Base-by-base conservation (phyloP, 192 early-diverging fungal species). In the Coemansia sp. region DNA sequence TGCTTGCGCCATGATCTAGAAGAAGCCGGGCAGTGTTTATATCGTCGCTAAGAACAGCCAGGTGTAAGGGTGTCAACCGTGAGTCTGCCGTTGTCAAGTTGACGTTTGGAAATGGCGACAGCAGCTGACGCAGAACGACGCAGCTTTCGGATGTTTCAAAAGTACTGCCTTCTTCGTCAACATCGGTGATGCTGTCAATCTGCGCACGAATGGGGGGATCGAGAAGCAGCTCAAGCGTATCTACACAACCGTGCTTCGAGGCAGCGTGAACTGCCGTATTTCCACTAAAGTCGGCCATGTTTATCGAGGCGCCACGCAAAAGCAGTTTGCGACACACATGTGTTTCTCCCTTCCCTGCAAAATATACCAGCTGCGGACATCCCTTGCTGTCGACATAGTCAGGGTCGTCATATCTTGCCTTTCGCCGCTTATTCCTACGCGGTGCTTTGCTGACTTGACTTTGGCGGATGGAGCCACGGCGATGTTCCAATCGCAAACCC, bases 241-340 rank as follows among this genome's bases (percentile, higher is more conserved):
- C 77, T 2, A 45, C 5, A 19, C 74, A 61, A 7, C 64, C 61
- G 20, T 60, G 59, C 48, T 63, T 69, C 13, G 72, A 57, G 2
- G 72, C 71, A 42, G 70, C 72, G 4, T 80, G 77, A 23, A 74
- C n/a, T n/a, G 77, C 61, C n/a, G 72, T 70, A 45, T 64, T 70
- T 3, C 77, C 77, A 38, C 65, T 71, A 31, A 61, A 54, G 44
- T 80, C 72, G 0, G 64, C 54, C 20, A 22, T 45, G 59, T 56
- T 58, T 14, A 80, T 64, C 7, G 63, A 47, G 11, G 77, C 72
- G 25, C 77, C 77, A 15, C 67, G 63, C 36, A 65, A 36, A n/a
- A 80, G 65, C 28, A 80, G 64, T 61, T 73, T 70, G 20, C 65
- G 64, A 30, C 77, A 80, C 2, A 58, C 50, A 2, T 36, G 38